phyloP scores from a whole-genome alignment of 2,329 filamentous ascomycete species.

The Fusarium oligoseptatum region DNA sequence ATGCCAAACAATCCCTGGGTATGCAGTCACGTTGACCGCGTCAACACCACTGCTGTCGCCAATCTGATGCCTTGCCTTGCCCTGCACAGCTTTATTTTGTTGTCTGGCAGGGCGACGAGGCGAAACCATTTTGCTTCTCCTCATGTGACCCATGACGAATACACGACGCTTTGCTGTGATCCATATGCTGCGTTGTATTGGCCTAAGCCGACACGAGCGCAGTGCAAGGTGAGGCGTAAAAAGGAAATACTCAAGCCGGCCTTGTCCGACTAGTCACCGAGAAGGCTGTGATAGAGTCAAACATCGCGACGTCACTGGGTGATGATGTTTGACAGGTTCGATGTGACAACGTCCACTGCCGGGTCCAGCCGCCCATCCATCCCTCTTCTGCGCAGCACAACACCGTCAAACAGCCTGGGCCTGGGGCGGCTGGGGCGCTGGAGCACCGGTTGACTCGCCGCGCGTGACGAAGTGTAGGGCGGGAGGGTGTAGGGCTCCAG shows the following conservation, averaged over 20 bases:
- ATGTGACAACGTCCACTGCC: conserved; percentile 22
- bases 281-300: conserved; percentile 26
- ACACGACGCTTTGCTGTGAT: conserved; percentile 1
- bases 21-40: conserved; percentile 31
- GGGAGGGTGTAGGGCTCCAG: conserved; percentile 40
- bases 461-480: conserved; percentile 26
- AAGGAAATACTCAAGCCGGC: conserved; percentile 32
- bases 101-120: conserved; percentile 29
- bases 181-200: conserved; percentile 2
- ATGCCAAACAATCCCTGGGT: conserved; percentile 20
- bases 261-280: conserved; percentile 17
- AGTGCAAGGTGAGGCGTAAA: conserved; percentile 25
- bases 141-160: conserved; percentile 36
- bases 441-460: conserved; percentile 22
- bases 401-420: conserved; percentile 7
- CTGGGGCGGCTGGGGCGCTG: conserved; percentile 21
- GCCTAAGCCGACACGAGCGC: neutral
- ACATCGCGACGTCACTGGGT: conserved; percentile 36
- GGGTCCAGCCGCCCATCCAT: conserved; percentile 32
- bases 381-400: conserved; percentile 5
- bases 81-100: conserved; percentile 11
- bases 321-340: conserved; percentile 23
- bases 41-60: conserved; percentile 8
- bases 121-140: conserved; percentile 12
- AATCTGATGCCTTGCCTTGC: conserved; percentile 8